These are phyloP conservation scores for Aspergillus cristatus DNA, from an alignment of 495 filamentous ascomycete species.

Conservation along the genomic window DNA sequence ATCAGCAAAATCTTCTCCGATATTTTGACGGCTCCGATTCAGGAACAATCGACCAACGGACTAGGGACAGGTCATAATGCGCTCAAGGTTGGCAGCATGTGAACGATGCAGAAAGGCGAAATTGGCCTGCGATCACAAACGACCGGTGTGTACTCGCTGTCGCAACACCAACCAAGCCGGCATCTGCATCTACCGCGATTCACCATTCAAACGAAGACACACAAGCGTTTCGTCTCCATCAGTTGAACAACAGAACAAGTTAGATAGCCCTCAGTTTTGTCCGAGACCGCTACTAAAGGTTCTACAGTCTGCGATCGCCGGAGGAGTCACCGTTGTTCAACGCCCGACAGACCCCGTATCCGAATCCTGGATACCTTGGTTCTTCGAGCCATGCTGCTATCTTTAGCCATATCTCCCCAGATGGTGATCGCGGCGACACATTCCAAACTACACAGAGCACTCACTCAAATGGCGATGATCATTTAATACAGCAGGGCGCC, in stretches of 20 bases:
- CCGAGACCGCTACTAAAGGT: conserved; percentile 14
- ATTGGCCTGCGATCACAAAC: conserved; percentile 31
- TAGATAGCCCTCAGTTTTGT: neutral
- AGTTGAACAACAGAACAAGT: neutral
- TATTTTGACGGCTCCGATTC: conserved; percentile 5
- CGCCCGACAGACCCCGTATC: conserved; percentile 25
- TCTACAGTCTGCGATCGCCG: conserved; percentile 7
- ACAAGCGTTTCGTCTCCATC: conserved; percentile 1
- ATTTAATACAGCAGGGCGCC: conserved; percentile 17
- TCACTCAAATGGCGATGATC: conserved; percentile 18
- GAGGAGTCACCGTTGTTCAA: conserved; percentile 17
- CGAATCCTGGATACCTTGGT: conserved; percentile 35
- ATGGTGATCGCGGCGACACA: conserved; percentile 9
- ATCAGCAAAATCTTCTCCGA: neutral
- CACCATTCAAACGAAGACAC: conserved; percentile 29
- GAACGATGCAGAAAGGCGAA: conserved; percentile 35
- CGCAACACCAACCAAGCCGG: conserved; percentile 10
- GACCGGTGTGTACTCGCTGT: conserved; percentile 32
- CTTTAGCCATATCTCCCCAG: conserved; percentile 28
- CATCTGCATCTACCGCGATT: conserved; percentile 29
- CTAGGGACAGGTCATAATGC: conserved; percentile 7
- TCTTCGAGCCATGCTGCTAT: conserved; percentile 35
- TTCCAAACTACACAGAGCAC: no score
- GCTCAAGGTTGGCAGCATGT: conserved; percentile 23
- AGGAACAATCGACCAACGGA: conserved; percentile 1